These are phyloP conservation scores for Vitis cinerea DNA, from an alignment of 164 flowering plant genomes.

Conservation along the genomic window DNA sequence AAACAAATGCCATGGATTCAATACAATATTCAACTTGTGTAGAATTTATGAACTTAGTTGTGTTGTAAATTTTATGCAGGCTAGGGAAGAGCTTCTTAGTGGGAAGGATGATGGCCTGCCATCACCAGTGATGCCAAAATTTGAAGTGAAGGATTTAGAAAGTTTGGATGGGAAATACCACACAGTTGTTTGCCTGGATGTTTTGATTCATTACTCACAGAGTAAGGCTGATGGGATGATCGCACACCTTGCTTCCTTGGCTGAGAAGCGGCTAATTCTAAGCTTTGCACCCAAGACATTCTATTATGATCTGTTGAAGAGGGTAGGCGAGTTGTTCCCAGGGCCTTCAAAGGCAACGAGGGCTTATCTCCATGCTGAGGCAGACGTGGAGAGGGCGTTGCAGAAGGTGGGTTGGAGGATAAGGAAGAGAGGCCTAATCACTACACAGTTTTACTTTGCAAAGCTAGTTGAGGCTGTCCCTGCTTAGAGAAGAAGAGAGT, in stretches of 20 bases:
- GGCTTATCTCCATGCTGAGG: slow-evolving; percentile 93
- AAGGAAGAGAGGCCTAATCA: slow-evolving; percentile 67
- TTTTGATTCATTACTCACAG: slow-evolving; percentile 96
- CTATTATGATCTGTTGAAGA: slow-evolving; percentile 76
- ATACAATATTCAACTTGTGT: background rate
- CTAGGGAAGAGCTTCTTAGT: slow-evolving; percentile 31
- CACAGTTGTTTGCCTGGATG: slow-evolving; percentile 90
- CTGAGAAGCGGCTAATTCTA: slow-evolving; percentile 70
- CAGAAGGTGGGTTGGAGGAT: slow-evolving; percentile 88
- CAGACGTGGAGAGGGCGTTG: slow-evolving; percentile 88
- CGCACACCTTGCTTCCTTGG: slow-evolving; percentile 83
- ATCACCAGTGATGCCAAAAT: slow-evolving; percentile 59
- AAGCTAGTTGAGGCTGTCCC: slow-evolving; percentile 88
- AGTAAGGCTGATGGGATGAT: slow-evolving; percentile 95
- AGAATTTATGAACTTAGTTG: background rate
- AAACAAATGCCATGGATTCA: background rate
- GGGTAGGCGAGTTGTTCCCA: slow-evolving; percentile 93
- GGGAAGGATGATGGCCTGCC: slow-evolving; percentile 13
- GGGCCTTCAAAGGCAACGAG: slow-evolving; percentile 99
- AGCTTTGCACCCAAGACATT: slow-evolving; percentile 98
- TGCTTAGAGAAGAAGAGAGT: slow-evolving; percentile 25
- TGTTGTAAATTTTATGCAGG: slow-evolving; percentile 36
- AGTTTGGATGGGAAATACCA: slow-evolving; percentile 78
- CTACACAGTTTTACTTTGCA: slow-evolving; percentile 92
- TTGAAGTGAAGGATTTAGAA: slow-evolving; percentile 84